Base-by-base conservation (phyloP, 2,329 filamentous ascomycete species). In the Thelonectria olida region DNA sequence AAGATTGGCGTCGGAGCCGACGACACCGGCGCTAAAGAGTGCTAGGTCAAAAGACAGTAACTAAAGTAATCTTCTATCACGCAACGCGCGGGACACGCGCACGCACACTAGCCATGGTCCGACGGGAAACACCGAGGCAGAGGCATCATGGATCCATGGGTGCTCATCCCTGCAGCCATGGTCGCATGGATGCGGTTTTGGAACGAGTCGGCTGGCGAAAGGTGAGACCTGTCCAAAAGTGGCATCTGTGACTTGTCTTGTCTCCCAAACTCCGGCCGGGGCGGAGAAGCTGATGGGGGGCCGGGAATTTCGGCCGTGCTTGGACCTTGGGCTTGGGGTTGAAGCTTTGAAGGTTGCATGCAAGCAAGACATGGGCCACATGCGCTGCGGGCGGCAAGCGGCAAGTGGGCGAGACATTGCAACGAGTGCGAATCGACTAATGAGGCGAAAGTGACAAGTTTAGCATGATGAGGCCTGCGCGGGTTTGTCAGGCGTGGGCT, bases 1-100 rank as follows among this genome's bases (percentile, higher is more conserved):
- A 15, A 27, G 27, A 15, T 42, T 53, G 52, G 25, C 52, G 25
- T 70, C 67, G 67, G 67, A 70, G 67, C 67, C 67, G 67, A 70
- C 55, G 58, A 58, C 63, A 58, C 62, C 58, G 62, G 61, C 52
- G 63, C 63, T 65, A 63, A n/a, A 39, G 3, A 22, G 19, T 25
- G n/a, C n/a, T n/a, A n/a, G n/a, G n/a, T n/a, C n/a, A n/a, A n/a
- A n/a, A n/a, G n/a, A n/a, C n/a, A n/a, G n/a, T n/a, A n/a, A n/a
- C n/a, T n/a, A n/a, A n/a, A n/a, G n/a, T n/a, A n/a, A n/a, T n/a
- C n/a, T n/a, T n/a, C n/a, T n/a, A n/a, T n/a, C n/a, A n/a, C n/a
- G n/a, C n/a, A n/a, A n/a, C n/a, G n/a, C n/a, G n/a, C n/a, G 42
- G 39, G 31, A 47, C 47, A 59, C 34, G 42, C 47, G 38, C 49